Percentiles rank a stretch among this genome's conserved stretches.
These are phyloP conservation scores for Sporisorium sorghi DNA, from an alignment of 1,284 basidiomycete genomes.

Conservation along the genomic window DNA sequence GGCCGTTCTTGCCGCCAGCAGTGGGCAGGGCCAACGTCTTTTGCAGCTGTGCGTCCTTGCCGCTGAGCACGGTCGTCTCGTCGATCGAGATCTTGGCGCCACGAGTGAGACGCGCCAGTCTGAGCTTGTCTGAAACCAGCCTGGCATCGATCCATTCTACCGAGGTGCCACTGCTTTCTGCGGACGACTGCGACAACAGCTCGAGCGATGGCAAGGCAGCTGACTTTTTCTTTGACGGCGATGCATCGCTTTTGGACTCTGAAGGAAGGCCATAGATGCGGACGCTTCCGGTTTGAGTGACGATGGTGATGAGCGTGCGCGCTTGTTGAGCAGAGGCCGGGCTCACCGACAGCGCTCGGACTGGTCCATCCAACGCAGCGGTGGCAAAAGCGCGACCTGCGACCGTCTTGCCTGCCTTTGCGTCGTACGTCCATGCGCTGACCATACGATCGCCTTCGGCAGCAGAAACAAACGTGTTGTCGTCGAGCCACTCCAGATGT, in stretches of 20 bases:
- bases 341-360: constrained; percentile 63
- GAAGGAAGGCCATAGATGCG: constrained; percentile 58
- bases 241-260: constrained; percentile 43
- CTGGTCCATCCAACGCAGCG: constrained; percentile 69
- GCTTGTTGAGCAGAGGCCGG: constrained; percentile 61
- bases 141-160: constrained; percentile 50
- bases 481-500: constrained; percentile 57
- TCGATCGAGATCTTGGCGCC: constrained; percentile 62
- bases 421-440: constrained; percentile 75
- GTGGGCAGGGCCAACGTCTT: constrained; percentile 27
- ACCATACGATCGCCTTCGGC: constrained; percentile 81
- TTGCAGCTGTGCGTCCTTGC: constrained; percentile 35
- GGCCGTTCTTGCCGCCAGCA: constrained; percentile 15
- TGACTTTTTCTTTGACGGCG: constrained; percentile 44
- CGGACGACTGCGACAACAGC: constrained; percentile 23
- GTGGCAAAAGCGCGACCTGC: constrained; percentile 55
- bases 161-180: constrained; percentile 20
- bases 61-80: constrained; percentile 40
- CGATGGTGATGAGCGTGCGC: constrained; percentile 65
- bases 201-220: constrained; percentile 47
- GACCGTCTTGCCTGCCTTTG: constrained; percentile 32
- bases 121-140: constrained; percentile 42
- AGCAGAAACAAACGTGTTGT: constrained; percentile 75
- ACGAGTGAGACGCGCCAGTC: constrained; percentile 56
- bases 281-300: constrained; percentile 68